A percentile compares a stretch with the other conserved stretches of the same genome.
phyloP scores from a whole-genome alignment of 306 rosid genomes.

The Malus fusca region DNA sequence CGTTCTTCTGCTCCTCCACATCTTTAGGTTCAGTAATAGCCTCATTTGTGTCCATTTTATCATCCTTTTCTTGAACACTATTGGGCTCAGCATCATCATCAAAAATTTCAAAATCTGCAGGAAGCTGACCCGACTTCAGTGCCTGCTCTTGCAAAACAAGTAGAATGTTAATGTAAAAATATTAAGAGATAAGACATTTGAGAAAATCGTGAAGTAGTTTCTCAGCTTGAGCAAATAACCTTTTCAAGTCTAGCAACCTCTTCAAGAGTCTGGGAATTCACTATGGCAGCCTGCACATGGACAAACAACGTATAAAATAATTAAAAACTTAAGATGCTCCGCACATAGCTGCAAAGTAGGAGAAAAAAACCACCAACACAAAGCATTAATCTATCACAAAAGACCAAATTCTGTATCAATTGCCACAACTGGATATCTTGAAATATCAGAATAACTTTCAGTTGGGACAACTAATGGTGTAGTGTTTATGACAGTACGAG shows the following conservation, averaged over 20 bases:
- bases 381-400: background rate
- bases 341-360: background rate
- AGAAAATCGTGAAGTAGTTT: background rate
- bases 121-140: constrained; percentile 82
- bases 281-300: constrained; percentile 85
- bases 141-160: constrained; percentile 48
- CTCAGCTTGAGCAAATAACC: constrained; percentile 36
- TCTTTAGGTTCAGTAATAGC: constrained; percentile 35
- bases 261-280: constrained; percentile 93
- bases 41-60: constrained; percentile 21
- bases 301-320: background rate
- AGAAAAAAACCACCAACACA: background rate
- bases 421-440: background rate
- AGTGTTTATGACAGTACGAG: background rate
- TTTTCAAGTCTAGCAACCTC: constrained; percentile 98
- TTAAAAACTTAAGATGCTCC: background rate
- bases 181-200: background rate
- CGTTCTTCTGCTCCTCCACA: constrained; percentile 33
- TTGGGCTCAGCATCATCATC: constrained; percentile 33
- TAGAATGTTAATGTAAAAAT: constrained; percentile 5
- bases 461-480: background rate
- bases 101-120: constrained; percentile 52
- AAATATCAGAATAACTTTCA: background rate
- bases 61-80: constrained; percentile 31
- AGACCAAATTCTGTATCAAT: background rate